Percentiles rank a stretch among this genome's conserved stretches.
Conservation (phyloP, 345 rosid genomes). For the Populus alba region DNA sequence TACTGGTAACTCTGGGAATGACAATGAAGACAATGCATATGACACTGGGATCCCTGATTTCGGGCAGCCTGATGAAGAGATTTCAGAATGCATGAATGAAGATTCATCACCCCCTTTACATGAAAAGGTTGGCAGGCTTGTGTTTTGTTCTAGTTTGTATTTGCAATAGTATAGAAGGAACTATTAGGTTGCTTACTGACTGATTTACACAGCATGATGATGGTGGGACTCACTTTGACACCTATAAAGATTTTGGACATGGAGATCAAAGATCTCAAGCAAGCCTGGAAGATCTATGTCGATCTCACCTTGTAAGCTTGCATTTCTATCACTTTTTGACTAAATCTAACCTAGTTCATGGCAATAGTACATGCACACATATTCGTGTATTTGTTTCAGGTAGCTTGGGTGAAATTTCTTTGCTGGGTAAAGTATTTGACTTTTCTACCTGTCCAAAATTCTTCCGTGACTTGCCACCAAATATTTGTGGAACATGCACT, state of each 20-base stretch:
- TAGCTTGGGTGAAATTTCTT: background rate
- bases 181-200: constrained; percentile 15
- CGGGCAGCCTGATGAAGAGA: constrained; percentile 42
- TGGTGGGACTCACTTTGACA: constrained; percentile 29
- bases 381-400: background rate
- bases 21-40: constrained; percentile 39
- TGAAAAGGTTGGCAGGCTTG: constrained; percentile 36
- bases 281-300: constrained; percentile 93
- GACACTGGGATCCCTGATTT: constrained; percentile 54
- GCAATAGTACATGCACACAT: background rate
- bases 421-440: background rate
- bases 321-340: background rate
- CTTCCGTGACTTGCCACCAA: background rate
- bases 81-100: constrained; percentile 62
- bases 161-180: background rate
- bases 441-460: background rate
- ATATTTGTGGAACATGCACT: background rate
- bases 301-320: constrained; percentile 78
- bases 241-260: constrained; percentile 40
- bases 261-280: constrained; percentile 48
- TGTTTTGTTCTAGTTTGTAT: constrained; percentile 8
- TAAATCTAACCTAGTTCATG: background rate
- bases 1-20: constrained; percentile 35
- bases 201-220: constrained; percentile 36
- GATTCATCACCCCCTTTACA: constrained; percentile 30